Evolutionary conservation across 257 asterid species (phyloP).

Genomic region (Leonotis leonurus): DNA sequence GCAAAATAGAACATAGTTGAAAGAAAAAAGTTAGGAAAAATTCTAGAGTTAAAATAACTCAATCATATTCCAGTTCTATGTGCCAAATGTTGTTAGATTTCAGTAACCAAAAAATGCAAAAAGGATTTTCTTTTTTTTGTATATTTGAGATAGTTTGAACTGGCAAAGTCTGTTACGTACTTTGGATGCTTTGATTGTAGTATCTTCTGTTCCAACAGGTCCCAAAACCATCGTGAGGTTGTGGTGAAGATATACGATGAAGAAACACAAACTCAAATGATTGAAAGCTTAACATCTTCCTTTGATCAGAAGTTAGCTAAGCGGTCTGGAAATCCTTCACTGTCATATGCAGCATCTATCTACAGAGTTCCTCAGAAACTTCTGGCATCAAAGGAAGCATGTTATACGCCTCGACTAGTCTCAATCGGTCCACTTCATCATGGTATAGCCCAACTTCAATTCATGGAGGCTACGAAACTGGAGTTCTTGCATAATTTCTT

Average conservation of each 20-base stretch:
- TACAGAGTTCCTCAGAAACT: slow-evolving; percentile 20
- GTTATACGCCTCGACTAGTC: slow-evolving; percentile 20
- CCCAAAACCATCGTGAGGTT: not conserved
- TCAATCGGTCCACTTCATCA: slow-evolving; percentile 26
- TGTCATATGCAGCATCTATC: slow-evolving; percentile 11
- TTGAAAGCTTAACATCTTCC: not conserved
- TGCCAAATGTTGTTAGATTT: too few relatives aligned
- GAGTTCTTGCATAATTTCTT: slow-evolving; percentile 21
- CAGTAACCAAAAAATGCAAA: too few relatives aligned
- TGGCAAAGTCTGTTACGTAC: too few relatives aligned
- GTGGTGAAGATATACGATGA: not conserved
- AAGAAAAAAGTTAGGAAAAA: too few relatives aligned
- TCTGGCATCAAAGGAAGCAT: slow-evolving; percentile 13
- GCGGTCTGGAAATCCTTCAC: not conserved
- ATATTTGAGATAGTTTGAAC: too few relatives aligned
- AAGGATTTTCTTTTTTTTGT: too few relatives aligned
- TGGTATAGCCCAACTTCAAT: slow-evolving; percentile 4
- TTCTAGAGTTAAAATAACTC: too few relatives aligned
- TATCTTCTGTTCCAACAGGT: too few relatives aligned
- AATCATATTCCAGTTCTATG: too few relatives aligned
- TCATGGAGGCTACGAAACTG: slow-evolving; percentile 22
- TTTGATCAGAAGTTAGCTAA: not conserved
- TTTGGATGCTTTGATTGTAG: too few relatives aligned
- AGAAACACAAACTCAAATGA: too few relatives aligned
- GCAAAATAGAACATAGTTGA: too few relatives aligned